Percentiles rank a stretch among this genome's conserved stretches.
These are phyloP conservation scores for Phytophthora ohioensis DNA, from an alignment of 352 stramenopile genomes.

Conservation along the genomic window DNA sequence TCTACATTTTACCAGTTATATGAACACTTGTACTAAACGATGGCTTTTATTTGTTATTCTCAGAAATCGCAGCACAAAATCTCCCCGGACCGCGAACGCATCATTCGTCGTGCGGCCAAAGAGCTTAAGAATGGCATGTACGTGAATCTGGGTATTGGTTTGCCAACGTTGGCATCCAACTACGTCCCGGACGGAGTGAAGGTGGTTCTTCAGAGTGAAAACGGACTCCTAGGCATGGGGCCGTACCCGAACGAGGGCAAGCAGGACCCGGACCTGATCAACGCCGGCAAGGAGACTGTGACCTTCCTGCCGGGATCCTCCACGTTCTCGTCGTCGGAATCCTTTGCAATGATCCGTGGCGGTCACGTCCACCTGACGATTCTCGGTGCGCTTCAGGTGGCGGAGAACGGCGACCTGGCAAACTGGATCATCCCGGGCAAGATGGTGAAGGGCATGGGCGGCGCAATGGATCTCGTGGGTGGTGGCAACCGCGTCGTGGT, in stretches of 20 bases:
- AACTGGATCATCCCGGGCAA: constrained; percentile 98
- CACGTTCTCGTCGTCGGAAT: constrained; percentile 95
- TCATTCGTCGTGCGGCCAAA: constrained; percentile 93
- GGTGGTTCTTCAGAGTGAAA: constrained; percentile 97
- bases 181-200: constrained; percentile 95
- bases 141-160: constrained; percentile 97
- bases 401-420: constrained; percentile 94
- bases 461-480: constrained; percentile 97
- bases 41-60: constrained; percentile 1
- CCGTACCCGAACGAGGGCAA: constrained; percentile 91
- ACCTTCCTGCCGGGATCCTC: constrained; percentile 93
- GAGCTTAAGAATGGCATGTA: constrained; percentile 96
- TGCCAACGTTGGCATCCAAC: constrained; percentile 96
- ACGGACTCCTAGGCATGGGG: constrained; percentile 95
- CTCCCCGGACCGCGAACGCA: constrained; percentile 87
- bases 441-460: constrained; percentile 98
- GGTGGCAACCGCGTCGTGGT: constrained; percentile 95
- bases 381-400: constrained; percentile 95
- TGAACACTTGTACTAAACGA: background rate
- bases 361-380: constrained; percentile 97
- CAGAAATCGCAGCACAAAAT: constrained; percentile 70
- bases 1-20: background rate
- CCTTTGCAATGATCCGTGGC: constrained; percentile 97
- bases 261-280: constrained; percentile 96
- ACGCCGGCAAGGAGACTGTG: constrained; percentile 98